Base-by-base conservation (phyloP, 169 alveolate genomes). In the Cryptosporidium sp. region DNA sequence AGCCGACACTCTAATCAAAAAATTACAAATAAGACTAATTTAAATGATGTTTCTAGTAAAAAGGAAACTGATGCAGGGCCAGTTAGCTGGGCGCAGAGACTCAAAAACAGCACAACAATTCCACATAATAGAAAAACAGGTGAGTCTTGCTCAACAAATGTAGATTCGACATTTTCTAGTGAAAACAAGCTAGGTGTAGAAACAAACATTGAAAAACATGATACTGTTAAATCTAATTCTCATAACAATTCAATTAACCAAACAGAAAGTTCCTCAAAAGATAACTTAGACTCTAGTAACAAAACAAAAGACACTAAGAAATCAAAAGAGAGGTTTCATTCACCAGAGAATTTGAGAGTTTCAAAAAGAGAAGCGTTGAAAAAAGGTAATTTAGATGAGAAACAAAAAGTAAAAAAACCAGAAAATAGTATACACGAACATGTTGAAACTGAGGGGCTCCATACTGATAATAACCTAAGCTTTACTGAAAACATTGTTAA, bases 1-100 rank as follows among this genome's bases (percentile, higher is more conserved):
- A 80, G 21, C 3, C 84, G 2, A 0, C 23, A 65, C 14, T 55
- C 37, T 7, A 55, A 55, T 55, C 41, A 65, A 39, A 33, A 65
- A 4, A 16, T 16, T 55, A 23, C 65, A 55, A 55, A 0, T 55
- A 55, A 23, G 8, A 55, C 33, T 10, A 31, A 31, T 35, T 26
- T 35, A 33, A 65, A 26, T 33, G 50, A 65, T 16, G 18, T 29
- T 7, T 5, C 51, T 5, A 31, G 6, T 65, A 37, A 14, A 33
- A 70, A 39, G n/a, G 74, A 80, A 31, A 33, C 45, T 6, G 73
- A 43, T 61, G 1, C 74, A 26, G 71, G 86, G 1, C 85, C 69
- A 8, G 87, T 80, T 5, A 80, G 87, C 21, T 80, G 87, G 87
- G 87, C 87, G 29, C 87, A 80, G 26, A 80, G 87, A 52, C 75